Percentiles rank a stretch among this genome's conserved stretches.
Conservation (phyloP, 2,329 filamentous ascomycete genomes). For the Fusarium cyanostomum region DNA sequence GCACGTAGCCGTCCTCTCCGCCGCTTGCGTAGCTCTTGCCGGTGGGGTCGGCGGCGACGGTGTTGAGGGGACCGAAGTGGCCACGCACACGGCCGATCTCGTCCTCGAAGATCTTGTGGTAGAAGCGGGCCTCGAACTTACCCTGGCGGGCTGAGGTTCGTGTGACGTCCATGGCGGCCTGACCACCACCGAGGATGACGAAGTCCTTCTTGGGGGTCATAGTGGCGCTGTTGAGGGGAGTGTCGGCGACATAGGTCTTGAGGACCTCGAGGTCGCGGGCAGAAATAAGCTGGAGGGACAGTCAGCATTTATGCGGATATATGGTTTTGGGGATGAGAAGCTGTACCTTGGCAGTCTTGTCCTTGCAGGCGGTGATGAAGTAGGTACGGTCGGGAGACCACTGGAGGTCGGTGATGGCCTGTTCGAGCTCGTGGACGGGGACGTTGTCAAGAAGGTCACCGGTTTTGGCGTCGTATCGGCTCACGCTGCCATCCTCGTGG, state of each 20-base stretch:
- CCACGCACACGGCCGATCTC: constrained; percentile 97
- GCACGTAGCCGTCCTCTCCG: constrained; percentile 98
- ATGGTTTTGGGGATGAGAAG: neutral
- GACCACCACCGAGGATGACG: constrained; percentile 96
- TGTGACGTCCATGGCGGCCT: constrained; percentile 99
- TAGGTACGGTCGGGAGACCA: constrained; percentile 95
- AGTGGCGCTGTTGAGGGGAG: constrained; percentile 92
- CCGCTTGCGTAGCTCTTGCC: constrained; percentile 94
- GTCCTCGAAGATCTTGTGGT: constrained; percentile 99
- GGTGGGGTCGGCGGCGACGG: constrained; percentile 90
- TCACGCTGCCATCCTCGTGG: constrained; percentile 95
- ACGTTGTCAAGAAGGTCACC: constrained; percentile 85
- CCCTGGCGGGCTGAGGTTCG: constrained; percentile 93
- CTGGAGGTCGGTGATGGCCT: constrained; percentile 90
- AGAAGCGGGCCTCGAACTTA: constrained; percentile 99
- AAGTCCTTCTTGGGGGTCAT: constrained; percentile 97
- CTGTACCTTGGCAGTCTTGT: constrained; percentile 90
- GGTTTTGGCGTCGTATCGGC: constrained; percentile 90
- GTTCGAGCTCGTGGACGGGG: constrained; percentile 85
- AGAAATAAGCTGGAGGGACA: constrained; percentile 72
- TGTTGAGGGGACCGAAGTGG: constrained; percentile 97
- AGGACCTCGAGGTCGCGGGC: constrained; percentile 87
- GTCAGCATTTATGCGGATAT: constrained; percentile 15
- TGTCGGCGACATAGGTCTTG: constrained; percentile 93
- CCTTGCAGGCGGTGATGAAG: constrained; percentile 98